These are phyloP conservation scores for Tanacetum coccineum DNA, from an alignment of 129 eudicot species.

Conservation along the genomic window DNA sequence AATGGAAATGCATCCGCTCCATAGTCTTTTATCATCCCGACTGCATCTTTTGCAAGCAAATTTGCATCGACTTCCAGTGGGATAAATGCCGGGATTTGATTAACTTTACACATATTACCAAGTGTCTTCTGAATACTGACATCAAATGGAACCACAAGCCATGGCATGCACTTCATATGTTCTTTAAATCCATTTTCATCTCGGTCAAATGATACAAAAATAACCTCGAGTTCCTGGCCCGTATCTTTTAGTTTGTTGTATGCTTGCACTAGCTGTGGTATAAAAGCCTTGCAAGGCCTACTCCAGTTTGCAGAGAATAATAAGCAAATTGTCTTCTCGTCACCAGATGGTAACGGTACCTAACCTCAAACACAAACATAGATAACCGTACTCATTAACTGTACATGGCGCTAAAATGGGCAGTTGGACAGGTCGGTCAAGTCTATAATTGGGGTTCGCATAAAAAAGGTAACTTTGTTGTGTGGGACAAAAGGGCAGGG, in stretches of 20 bases:
- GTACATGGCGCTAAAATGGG: no score
- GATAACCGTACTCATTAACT: no score
- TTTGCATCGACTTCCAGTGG: conserved; percentile 26
- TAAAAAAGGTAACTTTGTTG: not conserved
- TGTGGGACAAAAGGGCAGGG: not conserved
- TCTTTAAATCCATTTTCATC: conserved; percentile 41
- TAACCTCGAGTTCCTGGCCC: conserved; percentile 33
- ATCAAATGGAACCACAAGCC: conserved; percentile 49
- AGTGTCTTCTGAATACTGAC: conserved; percentile 26
- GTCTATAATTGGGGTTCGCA: no score
- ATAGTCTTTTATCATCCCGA: conserved; percentile 42
- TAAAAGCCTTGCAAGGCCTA: conserved; percentile 47
- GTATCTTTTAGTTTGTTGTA: conserved; percentile 30
- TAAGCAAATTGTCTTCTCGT: conserved; percentile 42
- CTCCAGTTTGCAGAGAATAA: conserved; percentile 57
- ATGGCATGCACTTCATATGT: conserved; percentile 47
- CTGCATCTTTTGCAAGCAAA: conserved; percentile 35
- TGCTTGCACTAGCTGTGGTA: conserved; percentile 38
- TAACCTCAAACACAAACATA: no score
- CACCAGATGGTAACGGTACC: conserved; percentile 38
- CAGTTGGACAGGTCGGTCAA: not conserved
- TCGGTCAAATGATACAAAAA: conserved; percentile 46
- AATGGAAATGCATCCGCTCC: conserved; percentile 53
- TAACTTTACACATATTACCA: conserved; percentile 31
- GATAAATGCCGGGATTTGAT: conserved; percentile 39